These are phyloP conservation scores for Nitzschia putrida DNA, from an alignment of 108 stramenopile species.

Conservation along the genomic window DNA sequence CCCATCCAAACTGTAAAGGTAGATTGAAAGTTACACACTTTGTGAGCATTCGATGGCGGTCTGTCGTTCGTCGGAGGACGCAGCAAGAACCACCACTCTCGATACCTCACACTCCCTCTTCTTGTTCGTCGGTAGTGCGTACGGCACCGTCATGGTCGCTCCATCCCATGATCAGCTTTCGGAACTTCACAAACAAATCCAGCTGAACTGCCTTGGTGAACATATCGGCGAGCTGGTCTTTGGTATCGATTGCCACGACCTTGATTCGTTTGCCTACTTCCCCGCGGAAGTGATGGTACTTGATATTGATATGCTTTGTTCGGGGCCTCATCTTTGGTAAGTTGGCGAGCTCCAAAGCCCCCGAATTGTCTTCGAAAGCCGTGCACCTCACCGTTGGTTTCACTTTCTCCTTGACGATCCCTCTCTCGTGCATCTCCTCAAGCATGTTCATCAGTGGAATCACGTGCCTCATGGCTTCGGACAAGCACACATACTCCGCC, in stretches of 20 bases:
- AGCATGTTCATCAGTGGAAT: constrained; percentile 37
- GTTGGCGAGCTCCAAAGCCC: constrained; percentile 21
- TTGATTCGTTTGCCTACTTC: constrained; percentile 2
- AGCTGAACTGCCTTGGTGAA: constrained; percentile 35
- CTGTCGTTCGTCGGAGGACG: no score
- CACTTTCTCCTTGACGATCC: background rate
- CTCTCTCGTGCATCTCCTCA: constrained; percentile 18
- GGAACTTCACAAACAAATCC: constrained; percentile 16
- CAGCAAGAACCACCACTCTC: no score
- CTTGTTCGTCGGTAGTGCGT: no score
- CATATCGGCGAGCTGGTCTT: constrained; percentile 38
- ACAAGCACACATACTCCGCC: no score
- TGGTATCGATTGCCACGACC: constrained; percentile 25
- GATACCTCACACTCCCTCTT: no score
- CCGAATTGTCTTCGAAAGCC: no score
- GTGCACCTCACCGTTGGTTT: constrained; percentile 19
- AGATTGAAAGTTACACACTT: no score
- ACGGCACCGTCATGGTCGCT: no score
- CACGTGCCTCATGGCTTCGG: constrained; percentile 23
- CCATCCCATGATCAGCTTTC: constrained; percentile 32
- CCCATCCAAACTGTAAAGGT: no score
- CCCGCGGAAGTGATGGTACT: no score
- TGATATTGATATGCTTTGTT: constrained; percentile 48
- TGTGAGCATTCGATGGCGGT: no score
- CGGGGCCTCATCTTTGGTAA: constrained; percentile 27